Base-by-base conservation (phyloP, 2,329 filamentous ascomycete genomes). In the Achaetomium macrosporum region DNA sequence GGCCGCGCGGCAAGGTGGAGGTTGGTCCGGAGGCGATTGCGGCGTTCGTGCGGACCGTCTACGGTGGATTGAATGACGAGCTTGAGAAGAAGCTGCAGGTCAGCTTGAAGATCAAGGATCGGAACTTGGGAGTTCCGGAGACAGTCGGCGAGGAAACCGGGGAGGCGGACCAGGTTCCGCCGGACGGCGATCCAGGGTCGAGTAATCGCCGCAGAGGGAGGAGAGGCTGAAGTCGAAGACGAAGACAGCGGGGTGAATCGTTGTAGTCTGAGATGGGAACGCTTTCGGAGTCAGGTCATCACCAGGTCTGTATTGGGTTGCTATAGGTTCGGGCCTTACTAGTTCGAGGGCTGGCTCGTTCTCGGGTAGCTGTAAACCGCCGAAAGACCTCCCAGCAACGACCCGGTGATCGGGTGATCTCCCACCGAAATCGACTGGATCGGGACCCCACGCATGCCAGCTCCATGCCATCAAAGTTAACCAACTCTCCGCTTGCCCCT, bases 1-100 rank as follows among this genome's bases (percentile, higher is more conserved):
- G 93, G 0, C 86, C 90, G 6, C 79, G 93, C 19, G 92, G 88
- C 6, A 93, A 87, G 69, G 77, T 91, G 8, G 93, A 97, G 69
- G 81, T 97, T 35, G 88, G 87, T 0, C 76, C 84, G n/a, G 78
- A 83, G 46, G 88, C 87, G 0, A 86, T 93, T 12, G 81, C 83
- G 16, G 83, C 82, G 0, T 70, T 96, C 57, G 82, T 90, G 4
- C 71, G 81, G 65, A 69, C 77, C 50, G 74, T 85, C 0, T 86
- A 82, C 65, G 80, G 76, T 1, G 73, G 73, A 8, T 71, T 73
- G 42, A 71, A 71, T 1, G 72, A 76, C 3, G 79, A 83, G 58
- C 64, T 85, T 47, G 77, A 84, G 57, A 76, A 72, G 64, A 82
- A 81, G 63, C 67, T 90, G 44, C 71, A 75, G 25, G 74, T 76